phyloP scores from a whole-genome alignment of 1,284 basidiomycete genomes.

The Erythrobasidium hasegawianum region DNA sequence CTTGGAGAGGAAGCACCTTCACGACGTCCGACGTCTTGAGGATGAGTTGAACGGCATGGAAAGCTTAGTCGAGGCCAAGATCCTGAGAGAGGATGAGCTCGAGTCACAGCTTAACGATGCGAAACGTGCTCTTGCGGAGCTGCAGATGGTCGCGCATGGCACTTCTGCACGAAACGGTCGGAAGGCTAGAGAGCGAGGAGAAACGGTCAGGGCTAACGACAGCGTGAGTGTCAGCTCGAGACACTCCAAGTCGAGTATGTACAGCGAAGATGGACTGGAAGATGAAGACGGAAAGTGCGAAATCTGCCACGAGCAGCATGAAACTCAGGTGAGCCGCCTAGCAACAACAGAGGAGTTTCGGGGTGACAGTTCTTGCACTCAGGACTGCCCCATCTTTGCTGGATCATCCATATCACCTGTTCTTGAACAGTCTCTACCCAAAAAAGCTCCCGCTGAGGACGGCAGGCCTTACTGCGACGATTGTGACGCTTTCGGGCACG shows the following conservation, averaged over 20 bases:
- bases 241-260: constrained; percentile 35
- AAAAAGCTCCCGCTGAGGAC: background rate
- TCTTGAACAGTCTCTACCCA: background rate
- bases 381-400: constrained; percentile 33
- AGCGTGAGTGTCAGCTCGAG: background rate
- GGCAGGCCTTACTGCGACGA: constrained; percentile 28
- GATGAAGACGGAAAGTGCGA: constrained; percentile 60
- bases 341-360: background rate
- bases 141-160: constrained; percentile 58
- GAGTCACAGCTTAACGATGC: constrained; percentile 68
- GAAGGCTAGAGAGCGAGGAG: constrained; percentile 55
- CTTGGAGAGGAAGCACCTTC: constrained; percentile 45
- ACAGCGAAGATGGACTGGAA: constrained; percentile 19
- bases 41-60: constrained; percentile 69
- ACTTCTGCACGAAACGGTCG: constrained; percentile 57
- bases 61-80: constrained; percentile 84
- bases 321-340: constrained; percentile 17
- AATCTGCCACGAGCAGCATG: constrained; percentile 65
- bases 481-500: constrained; percentile 28
- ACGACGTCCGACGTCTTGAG: constrained; percentile 42
- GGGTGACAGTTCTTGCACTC: background rate
- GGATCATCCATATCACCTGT: constrained; percentile 16
- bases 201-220: constrained; percentile 34
- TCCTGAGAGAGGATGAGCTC: constrained; percentile 89
- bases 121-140: constrained; percentile 56